Evolutionary conservation across 2,329 filamentous ascomycete genomes (phyloP).

Genomic region (Verticillium klebahnii): DNA sequence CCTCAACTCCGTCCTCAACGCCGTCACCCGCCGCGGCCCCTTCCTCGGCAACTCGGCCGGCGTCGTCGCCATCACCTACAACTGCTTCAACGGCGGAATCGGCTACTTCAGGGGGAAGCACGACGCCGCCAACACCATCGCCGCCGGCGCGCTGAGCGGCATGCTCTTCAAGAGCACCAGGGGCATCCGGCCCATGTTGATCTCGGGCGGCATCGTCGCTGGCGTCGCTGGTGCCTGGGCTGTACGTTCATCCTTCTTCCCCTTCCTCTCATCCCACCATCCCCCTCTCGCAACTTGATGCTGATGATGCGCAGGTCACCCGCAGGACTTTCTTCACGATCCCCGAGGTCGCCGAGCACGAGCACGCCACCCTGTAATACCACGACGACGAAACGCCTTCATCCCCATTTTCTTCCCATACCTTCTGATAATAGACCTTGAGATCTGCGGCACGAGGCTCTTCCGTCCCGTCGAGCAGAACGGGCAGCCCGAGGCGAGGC

Average conservation of each 20-base stretch:
- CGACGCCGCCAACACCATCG: constrained; percentile 83
- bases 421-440: constrained; percentile 1
- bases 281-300: not conserved
- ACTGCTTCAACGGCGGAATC: constrained; percentile 82
- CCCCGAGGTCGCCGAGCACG: constrained; percentile 20
- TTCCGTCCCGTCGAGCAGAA: not conserved
- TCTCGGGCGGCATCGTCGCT: constrained; percentile 86
- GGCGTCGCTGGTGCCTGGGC: constrained; percentile 84
- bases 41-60: constrained; percentile 96
- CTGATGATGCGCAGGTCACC: constrained; percentile 21
- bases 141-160: constrained; percentile 81
- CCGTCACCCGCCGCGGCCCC: constrained; percentile 85
- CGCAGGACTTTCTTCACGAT: constrained; percentile 38
- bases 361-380: constrained; percentile 13
- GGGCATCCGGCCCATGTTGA: constrained; percentile 86
- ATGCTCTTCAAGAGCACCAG: constrained; percentile 96
- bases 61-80: constrained; percentile 94
- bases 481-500: not conserved
- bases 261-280: not conserved
- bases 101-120: constrained; percentile 79
- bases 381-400: constrained; percentile 3
- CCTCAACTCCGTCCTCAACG: constrained; percentile 91
- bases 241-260: constrained; percentile 53
- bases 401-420: not conserved
- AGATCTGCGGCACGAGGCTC: not conserved